A percentile compares a stretch with the other conserved stretches of the same genome.
These are phyloP conservation scores for Flammula alnicola DNA, from an alignment of 1,284 basidiomycete species.

Conservation along the genomic window DNA sequence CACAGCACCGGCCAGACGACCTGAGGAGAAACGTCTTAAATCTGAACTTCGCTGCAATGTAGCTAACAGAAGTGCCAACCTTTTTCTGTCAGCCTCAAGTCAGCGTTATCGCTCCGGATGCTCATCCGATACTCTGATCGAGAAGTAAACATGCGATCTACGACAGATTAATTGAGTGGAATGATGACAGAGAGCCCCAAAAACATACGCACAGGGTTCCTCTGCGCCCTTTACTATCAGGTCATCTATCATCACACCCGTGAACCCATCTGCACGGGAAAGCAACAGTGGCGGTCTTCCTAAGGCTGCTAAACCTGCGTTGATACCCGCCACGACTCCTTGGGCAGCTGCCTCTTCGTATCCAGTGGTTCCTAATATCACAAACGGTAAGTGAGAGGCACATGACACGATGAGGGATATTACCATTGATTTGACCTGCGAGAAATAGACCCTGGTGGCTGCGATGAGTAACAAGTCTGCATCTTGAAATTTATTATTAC, in stretches of 20 bases:
- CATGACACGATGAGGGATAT: background rate
- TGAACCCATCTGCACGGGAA: conserved; percentile 82
- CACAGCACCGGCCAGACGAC: conserved; percentile 61
- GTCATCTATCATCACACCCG: conserved; percentile 92
- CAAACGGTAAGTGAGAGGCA: background rate
- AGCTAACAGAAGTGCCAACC: conserved; percentile 44
- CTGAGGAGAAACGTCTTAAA: no score
- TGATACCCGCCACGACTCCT: conserved; percentile 84
- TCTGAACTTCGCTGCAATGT: no score
- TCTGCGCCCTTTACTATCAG: conserved; percentile 86
- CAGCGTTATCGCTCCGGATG: conserved; percentile 88
- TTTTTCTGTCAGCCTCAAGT: conserved; percentile 77
- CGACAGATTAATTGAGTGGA: conserved; percentile 3
- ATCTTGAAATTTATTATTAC: conserved; percentile 40
- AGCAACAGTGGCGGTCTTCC: conserved; percentile 62
- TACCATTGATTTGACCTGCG: conserved; percentile 87
- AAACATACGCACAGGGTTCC: conserved; percentile 74
- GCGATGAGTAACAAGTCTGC: background rate
- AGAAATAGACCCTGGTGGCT: conserved; percentile 88
- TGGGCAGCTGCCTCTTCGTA: conserved; percentile 94
- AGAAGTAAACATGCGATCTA: conserved; percentile 93
- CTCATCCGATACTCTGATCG: conserved; percentile 90
- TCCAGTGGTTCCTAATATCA: conserved; percentile 73
- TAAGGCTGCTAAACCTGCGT: conserved; percentile 77
- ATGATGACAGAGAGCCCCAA: background rate